Evolutionary conservation across 2,329 filamentous ascomycete genomes (phyloP).

Genomic region (Hypoxylon sp.): DNA sequence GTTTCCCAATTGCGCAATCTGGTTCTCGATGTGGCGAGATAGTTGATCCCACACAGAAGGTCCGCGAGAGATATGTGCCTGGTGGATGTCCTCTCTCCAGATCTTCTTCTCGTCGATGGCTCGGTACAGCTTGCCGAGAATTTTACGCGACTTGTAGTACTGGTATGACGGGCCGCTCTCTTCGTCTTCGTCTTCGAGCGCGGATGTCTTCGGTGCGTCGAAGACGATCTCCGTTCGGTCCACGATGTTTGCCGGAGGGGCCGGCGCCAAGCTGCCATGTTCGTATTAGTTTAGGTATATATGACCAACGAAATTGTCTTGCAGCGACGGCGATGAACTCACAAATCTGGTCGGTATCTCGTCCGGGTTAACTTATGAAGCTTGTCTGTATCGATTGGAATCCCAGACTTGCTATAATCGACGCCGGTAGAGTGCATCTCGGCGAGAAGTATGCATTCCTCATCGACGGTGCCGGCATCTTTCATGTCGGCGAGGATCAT

Average conservation of each 20-base stretch:
- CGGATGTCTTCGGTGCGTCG: conserved; percentile 47
- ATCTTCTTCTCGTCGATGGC: conserved; percentile 78
- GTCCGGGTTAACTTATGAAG: conserved; percentile 56
- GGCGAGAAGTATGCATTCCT: conserved; percentile 67
- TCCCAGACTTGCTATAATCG: conserved; percentile 81
- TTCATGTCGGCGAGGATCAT: conserved; percentile 72
- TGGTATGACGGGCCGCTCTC: conserved; percentile 58
- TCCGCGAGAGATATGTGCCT: conserved; percentile 43
- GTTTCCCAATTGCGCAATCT: conserved; percentile 48
- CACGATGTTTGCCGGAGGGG: conserved; percentile 59
- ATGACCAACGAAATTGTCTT: conserved; percentile 19
- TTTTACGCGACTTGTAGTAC: conserved; percentile 76
- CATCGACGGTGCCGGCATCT: conserved; percentile 53
- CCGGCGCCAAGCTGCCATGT: conserved; percentile 57
- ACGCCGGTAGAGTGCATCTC: conserved; percentile 77
- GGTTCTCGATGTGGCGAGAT: conserved; percentile 45
- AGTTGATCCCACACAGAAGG: conserved; percentile 60
- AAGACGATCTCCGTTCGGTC: conserved; percentile 59
- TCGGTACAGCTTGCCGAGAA: conserved; percentile 77
- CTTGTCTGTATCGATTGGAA: conserved; percentile 61
- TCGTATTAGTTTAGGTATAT: conserved; percentile 3
- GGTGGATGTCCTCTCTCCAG: conserved; percentile 63
- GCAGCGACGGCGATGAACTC: conserved; percentile 45
- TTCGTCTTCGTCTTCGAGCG: conserved; percentile 59
- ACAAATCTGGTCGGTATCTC: conserved; percentile 66